phyloP scores from a whole-genome alignment of 345 rosid species.

The Aethionema arabicum region DNA sequence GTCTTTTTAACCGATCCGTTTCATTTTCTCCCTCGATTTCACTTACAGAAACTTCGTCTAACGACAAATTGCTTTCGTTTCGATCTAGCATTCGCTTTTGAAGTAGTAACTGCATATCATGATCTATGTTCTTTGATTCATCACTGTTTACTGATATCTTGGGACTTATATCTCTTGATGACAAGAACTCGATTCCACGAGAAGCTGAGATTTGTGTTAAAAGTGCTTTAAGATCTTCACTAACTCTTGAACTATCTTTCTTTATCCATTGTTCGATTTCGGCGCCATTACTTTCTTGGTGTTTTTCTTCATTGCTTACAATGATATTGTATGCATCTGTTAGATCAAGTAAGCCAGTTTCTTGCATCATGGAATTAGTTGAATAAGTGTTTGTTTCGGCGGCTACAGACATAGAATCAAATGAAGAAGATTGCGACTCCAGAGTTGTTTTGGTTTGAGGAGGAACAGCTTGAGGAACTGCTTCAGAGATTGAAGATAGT shows the following conservation, averaged over 20 bases:
- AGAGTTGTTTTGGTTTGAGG: constrained; percentile 21
- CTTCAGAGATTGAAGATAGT: constrained; percentile 39
- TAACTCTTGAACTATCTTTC: constrained; percentile 70
- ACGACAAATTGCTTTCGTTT: constrained; percentile 79
- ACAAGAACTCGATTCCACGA: constrained; percentile 59
- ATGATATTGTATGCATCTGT: constrained; percentile 82
- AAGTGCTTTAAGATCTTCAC: constrained; percentile 67
- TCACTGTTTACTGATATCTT: constrained; percentile 48
- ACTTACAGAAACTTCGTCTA: constrained; percentile 72
- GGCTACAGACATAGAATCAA: constrained; percentile 39
- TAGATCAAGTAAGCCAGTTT: constrained; percentile 55
- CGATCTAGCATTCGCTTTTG: constrained; percentile 76
- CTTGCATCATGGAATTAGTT: constrained; percentile 38
- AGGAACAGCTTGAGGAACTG: constrained; percentile 13
- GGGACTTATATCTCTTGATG: constrained; percentile 59
- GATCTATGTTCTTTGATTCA: constrained; percentile 44
- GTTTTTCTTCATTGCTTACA: constrained; percentile 50
- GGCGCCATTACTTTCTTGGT: constrained; percentile 53
- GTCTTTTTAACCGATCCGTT: constrained; percentile 74
- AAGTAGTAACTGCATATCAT: constrained; percentile 58
- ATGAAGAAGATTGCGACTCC: constrained; percentile 34
- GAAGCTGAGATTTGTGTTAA: constrained; percentile 71
- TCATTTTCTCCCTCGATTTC: constrained; percentile 90
- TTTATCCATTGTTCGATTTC: constrained; percentile 59
- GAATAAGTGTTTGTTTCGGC: constrained; percentile 43